Conservation (phyloP, 164 flowering plant genomes). For the Vitis riparia region DNA sequence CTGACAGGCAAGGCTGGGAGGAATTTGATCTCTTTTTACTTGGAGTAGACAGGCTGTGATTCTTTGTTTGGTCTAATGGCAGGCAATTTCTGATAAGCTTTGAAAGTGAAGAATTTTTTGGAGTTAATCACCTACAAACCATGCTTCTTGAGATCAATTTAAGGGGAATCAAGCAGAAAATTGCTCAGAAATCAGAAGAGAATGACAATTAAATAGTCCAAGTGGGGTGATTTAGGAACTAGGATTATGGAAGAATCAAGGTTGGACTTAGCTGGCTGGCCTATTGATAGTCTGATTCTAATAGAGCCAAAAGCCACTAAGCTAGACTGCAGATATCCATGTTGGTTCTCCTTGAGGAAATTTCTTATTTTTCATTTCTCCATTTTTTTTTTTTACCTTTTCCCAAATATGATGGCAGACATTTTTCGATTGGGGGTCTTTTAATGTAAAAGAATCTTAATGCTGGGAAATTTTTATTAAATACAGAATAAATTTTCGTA, state of each 20-base stretch:
- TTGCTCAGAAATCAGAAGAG: not conserved
- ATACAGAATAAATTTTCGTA: too few relatives aligned
- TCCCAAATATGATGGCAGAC: too few relatives aligned
- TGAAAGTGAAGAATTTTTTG: not conserved
- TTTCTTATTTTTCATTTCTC: too few relatives aligned
- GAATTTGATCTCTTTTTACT: slow-evolving; percentile 1
- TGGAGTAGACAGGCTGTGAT: slow-evolving; percentile 10
- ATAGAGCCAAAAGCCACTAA: slow-evolving; percentile 10
- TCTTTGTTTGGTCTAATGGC: not conserved
- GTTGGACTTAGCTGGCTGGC: slow-evolving; percentile 33
- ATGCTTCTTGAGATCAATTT: slow-evolving; percentile 2
- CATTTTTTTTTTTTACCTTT: too few relatives aligned
- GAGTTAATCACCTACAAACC: slow-evolving; percentile 4
- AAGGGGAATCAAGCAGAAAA: not conserved
- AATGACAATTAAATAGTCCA: not conserved
- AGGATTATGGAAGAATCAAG: slow-evolving; percentile 6
- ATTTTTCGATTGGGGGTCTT: too few relatives aligned
- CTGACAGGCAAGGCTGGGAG: slow-evolving; percentile 22
- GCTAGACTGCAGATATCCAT: not conserved
- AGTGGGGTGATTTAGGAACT: not conserved
- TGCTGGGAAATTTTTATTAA: too few relatives aligned
- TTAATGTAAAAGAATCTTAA: too few relatives aligned
- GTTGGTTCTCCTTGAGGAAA: too few relatives aligned
- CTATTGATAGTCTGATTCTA: slow-evolving; percentile 10
- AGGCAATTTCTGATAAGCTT: slow-evolving; percentile 8